phyloP scores from a whole-genome alignment of 805 yeast genomes.

The Zygosaccharomyces siamensis region DNA sequence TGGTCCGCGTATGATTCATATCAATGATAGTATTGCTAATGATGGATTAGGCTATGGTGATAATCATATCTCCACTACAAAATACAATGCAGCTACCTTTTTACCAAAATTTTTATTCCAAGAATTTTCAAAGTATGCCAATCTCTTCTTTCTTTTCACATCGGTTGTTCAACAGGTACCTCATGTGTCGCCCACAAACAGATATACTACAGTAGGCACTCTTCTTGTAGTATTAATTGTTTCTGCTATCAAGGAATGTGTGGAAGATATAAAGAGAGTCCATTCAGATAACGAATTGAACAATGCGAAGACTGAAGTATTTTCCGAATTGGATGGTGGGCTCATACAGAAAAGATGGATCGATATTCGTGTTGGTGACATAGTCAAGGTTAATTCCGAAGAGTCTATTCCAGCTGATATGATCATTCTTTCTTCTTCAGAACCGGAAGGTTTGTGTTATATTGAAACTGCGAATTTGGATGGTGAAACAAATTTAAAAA shows the following conservation, averaged over 20 bases:
- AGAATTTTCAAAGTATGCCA: constrained; percentile 96
- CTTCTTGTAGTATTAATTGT: constrained; percentile 77
- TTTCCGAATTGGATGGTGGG: constrained; percentile 53
- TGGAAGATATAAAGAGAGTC: constrained; percentile 87
- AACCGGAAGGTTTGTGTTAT: constrained; percentile 96
- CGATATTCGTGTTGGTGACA: constrained; percentile 84
- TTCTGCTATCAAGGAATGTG: constrained; percentile 85
- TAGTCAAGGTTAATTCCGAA: constrained; percentile 76
- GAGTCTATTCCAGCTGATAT: constrained; percentile 94
- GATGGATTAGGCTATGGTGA: constrained; percentile 54
- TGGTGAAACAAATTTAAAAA: constrained; percentile 95
- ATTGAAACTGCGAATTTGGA: constrained; percentile 96
- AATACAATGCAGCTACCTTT: constrained; percentile 89
- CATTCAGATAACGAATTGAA: constrained; percentile 86
- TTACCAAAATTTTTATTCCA: constrained; percentile 92
- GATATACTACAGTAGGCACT: constrained; percentile 94
- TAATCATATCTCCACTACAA: constrained; percentile 91
- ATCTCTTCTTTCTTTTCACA: constrained; percentile 87
- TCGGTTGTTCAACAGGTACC: constrained; percentile 96
- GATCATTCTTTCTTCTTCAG: constrained; percentile 80
- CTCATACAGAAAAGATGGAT: constrained; percentile 76
- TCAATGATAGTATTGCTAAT: constrained; percentile 61
- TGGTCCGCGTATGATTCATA: constrained; percentile 62
- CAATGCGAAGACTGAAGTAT: constrained; percentile 64
- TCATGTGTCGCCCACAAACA: constrained; percentile 88